These are phyloP conservation scores for Helichrysum umbraculigerum DNA, from an alignment of 129 eudicot species.

Conservation along the genomic window DNA sequence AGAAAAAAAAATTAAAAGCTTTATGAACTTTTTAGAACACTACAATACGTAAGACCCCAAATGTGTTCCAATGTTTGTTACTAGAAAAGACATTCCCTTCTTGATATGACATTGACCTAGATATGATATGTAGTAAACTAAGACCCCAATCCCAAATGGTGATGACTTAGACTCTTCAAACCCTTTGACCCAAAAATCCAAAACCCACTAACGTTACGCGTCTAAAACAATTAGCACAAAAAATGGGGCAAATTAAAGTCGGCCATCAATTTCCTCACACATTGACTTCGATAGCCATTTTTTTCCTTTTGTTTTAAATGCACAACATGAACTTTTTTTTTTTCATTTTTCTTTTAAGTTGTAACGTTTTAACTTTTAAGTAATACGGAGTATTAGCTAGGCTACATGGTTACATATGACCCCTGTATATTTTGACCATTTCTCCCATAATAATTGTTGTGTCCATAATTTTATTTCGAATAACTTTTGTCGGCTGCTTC, in stretches of 20 bases:
- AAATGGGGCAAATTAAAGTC: slow-evolving; percentile 12
- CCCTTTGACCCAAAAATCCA: slow-evolving; percentile 28
- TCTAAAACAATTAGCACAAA: slow-evolving; percentile 16
- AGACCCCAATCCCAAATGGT: slow-evolving; percentile 11
- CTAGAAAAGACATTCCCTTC: slow-evolving; percentile 3
- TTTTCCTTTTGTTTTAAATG: not conserved
- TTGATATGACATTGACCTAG: slow-evolving; percentile 20
- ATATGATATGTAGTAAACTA: not conserved
- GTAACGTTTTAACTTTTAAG: too few relatives aligned
- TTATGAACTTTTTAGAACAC: not conserved
- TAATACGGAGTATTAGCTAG: too few relatives aligned
- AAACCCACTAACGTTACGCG: slow-evolving; percentile 36
- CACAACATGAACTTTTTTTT: not conserved
- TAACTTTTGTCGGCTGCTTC: too few relatives aligned
- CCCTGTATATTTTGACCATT: too few relatives aligned
- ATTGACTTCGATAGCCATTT: slow-evolving; percentile 28
- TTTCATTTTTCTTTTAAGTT: not conserved
- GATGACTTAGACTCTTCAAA: slow-evolving; percentile 30
- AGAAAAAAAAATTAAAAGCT: not conserved
- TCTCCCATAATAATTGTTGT: too few relatives aligned
- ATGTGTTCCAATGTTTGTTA: not conserved
- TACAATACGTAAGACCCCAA: not conserved
- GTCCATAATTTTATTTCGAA: too few relatives aligned
- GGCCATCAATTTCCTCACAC: slow-evolving; percentile 24
- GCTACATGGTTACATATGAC: too few relatives aligned